phyloP scores from a whole-genome alignment of 768 basidiomycete species.

The Xerocomus brunneocitrinus region DNA sequence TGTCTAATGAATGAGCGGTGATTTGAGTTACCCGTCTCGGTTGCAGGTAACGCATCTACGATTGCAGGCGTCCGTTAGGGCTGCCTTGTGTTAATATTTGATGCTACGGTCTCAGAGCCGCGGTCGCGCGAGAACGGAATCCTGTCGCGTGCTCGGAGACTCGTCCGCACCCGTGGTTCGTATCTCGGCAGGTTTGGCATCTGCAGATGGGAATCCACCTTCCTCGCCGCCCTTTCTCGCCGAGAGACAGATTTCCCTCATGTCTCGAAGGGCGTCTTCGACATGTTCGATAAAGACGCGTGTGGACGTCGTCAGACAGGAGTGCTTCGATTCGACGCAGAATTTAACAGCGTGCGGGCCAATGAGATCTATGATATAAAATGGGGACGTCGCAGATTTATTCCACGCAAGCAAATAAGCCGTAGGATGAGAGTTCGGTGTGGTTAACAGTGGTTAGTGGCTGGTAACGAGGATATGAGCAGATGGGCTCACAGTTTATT shows the following conservation, averaged over 20 bases:
- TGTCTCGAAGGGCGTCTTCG: conserved; percentile 58
- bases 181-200: neutral
- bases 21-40: neutral
- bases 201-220: neutral
- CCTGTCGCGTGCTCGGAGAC: neutral
- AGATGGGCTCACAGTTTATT: conserved; percentile 71
- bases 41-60: neutral
- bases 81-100: neutral
- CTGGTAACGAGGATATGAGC: neutral
- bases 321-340: conserved; percentile 88
- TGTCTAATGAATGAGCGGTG: conserved; percentile 6
- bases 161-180: neutral
- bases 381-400: neutral
- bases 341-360: conserved; percentile 80
- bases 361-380: conserved; percentile 58
- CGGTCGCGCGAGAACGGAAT: conserved; percentile 10
- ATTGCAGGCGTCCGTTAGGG: neutral
- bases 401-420: neutral
- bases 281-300: conserved; percentile 58
- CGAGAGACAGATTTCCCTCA: conserved; percentile 50
- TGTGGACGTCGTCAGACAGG: conserved; percentile 67
- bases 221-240: conserved; percentile 5
- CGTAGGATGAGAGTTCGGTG: neutral
- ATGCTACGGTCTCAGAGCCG: conserved; percentile 11
- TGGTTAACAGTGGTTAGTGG: neutral